A percentile compares a stretch with the other conserved stretches of the same genome.
Evolutionary conservation across 192 early-diverging fungal genomes (phyloP).

Genomic region (Chytriomyces confervae): DNA sequence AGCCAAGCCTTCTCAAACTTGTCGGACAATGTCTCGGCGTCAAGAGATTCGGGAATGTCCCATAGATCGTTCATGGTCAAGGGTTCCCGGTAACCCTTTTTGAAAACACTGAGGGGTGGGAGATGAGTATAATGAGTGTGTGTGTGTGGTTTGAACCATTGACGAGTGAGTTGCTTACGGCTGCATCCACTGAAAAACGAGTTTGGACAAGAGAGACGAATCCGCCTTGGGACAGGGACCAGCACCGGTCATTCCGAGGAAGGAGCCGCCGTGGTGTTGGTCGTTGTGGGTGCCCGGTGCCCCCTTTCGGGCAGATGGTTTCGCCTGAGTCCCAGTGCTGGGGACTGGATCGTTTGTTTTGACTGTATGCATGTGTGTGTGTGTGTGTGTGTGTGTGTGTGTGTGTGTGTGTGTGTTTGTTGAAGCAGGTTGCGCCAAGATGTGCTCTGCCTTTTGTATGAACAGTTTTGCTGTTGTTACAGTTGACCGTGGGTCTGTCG

Average conservation of each 20-base stretch:
- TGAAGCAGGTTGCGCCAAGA: too few species aligned
- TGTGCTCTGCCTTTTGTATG: too few species aligned
- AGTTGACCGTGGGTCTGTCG: too few species aligned
- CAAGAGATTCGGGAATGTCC: neutral
- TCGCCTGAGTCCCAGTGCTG: too few species aligned
- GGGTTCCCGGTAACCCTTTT: neutral
- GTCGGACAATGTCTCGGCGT: neutral
- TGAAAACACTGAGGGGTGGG: neutral
- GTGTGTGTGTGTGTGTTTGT: too few species aligned
- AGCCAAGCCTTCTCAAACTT: neutral
- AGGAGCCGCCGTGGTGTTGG: neutral
- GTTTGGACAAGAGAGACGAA: neutral
- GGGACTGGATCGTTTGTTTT: too few species aligned
- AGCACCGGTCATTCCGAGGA: neutral
- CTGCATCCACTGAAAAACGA: constrained; percentile 7
- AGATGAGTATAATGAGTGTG: neutral
- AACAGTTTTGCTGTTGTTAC: too few species aligned
- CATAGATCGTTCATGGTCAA: neutral
- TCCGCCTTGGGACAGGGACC: neutral
- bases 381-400: too few species aligned
- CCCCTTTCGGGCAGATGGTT: too few species aligned
- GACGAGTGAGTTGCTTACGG: neutral
- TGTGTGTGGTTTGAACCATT: neutral
- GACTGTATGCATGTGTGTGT: too few species aligned
- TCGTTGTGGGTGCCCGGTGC: too few species aligned